Evolutionary conservation across 2,329 filamentous ascomycete genomes (phyloP).

Genomic region (Clonostachys rhizophaga): DNA sequence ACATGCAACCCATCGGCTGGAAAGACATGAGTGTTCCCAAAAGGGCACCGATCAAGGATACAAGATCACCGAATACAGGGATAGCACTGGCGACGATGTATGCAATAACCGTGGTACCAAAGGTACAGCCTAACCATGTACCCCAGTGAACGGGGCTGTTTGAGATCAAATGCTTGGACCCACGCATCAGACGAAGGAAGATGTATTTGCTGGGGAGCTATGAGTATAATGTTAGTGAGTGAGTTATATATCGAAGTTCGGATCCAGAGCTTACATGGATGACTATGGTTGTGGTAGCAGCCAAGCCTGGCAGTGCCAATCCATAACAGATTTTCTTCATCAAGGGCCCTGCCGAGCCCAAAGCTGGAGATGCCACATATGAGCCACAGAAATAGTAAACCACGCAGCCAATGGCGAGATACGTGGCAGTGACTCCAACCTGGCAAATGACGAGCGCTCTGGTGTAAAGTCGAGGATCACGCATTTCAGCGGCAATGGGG

Average conservation of each 20-base stretch:
- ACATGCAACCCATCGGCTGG: conserved; percentile 27
- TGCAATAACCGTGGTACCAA: conserved; percentile 11
- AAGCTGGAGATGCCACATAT: conserved; percentile 37
- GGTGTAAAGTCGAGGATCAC: conserved; percentile 17
- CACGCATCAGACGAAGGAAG: conserved; percentile 16
- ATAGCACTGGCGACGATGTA: conserved; percentile 20
- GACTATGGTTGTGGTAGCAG: conserved; percentile 18
- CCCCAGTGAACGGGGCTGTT: conserved; percentile 20
- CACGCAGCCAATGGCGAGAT: conserved; percentile 23
- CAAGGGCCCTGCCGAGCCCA: conserved; percentile 33
- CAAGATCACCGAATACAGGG: conserved; percentile 17
- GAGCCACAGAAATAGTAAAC: conserved; percentile 41
- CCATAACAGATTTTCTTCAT: conserved; percentile 40
- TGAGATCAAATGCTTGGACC: conserved; percentile 18
- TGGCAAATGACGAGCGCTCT: conserved; percentile 16
- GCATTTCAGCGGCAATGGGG: conserved; percentile 24
- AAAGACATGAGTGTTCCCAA: conserved; percentile 17
- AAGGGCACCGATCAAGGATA: conserved; percentile 16
- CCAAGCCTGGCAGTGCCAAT: conserved; percentile 19
- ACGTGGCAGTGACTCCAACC: conserved; percentile 20
- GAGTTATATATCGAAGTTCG: conserved; percentile 16
- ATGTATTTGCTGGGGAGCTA: conserved; percentile 16
- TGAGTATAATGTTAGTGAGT: conserved; percentile 4
- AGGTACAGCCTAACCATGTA: conserved; percentile 20
- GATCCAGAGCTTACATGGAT: conserved; percentile 14